Evolutionary conservation across 805 yeast genomes (phyloP).

Genomic region (Cyberlindnera suaveolens): DNA sequence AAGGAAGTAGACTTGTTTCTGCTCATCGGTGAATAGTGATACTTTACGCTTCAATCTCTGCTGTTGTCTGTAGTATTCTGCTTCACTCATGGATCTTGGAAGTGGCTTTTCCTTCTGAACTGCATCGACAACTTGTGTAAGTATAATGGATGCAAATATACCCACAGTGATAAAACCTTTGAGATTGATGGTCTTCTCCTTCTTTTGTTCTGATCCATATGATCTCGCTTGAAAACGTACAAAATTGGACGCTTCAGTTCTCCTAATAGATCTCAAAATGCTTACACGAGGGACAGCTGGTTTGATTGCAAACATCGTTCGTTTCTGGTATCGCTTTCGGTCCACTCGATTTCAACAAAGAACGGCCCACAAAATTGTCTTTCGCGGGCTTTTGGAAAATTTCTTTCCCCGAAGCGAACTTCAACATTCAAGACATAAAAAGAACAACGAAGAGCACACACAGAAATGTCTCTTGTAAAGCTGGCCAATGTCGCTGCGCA

Average conservation of each 20-base stretch:
- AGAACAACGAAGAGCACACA: background rate
- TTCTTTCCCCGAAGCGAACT: background rate
- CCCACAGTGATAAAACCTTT: conserved; percentile 37
- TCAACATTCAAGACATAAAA: background rate
- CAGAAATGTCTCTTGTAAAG: conserved; percentile 76
- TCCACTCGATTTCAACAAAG: too few relatives aligned
- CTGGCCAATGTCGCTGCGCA: conserved; percentile 85
- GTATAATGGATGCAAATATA: conserved; percentile 38
- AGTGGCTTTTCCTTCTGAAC: conserved; percentile 29
- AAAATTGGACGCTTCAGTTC: background rate
- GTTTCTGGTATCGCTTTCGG: too few relatives aligned
- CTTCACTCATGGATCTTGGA: conserved; percentile 26
- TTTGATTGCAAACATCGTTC: too few relatives aligned
- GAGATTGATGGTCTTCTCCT: conserved; percentile 31
- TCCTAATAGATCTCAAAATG: background rate
- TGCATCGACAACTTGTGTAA: conserved; percentile 32
- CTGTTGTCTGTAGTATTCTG: conserved; percentile 37
- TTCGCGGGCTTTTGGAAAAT: conserved; percentile 5
- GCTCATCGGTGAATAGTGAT: conserved; percentile 35
- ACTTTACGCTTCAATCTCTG: conserved; percentile 47
- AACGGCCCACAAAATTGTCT: too few relatives aligned
- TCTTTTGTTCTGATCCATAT: conserved; percentile 9
- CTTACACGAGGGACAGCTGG: background rate
- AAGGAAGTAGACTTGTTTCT: conserved; percentile 36
- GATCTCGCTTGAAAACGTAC: conserved; percentile 1